Conservation (phyloP, 495 filamentous ascomycete genomes). For the Aspergillus nanangensis region DNA sequence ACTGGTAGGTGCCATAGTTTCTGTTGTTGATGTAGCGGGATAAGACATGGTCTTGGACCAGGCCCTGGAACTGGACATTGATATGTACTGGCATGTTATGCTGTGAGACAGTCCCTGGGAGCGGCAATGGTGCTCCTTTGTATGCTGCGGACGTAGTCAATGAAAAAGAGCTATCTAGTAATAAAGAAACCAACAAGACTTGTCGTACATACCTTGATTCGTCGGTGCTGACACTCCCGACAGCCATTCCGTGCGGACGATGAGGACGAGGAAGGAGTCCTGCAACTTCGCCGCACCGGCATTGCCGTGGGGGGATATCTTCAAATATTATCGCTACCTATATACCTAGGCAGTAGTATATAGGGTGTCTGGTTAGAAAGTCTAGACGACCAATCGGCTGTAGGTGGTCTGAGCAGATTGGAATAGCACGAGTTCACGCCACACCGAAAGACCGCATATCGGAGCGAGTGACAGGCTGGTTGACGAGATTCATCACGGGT, state of each 20-base stretch:
- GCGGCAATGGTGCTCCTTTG: conserved; percentile 15
- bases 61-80: conserved; percentile 20
- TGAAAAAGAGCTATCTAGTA: not conserved
- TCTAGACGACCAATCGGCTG: no score
- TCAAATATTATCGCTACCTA: not conserved
- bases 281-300: conserved; percentile 26
- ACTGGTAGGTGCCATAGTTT: no score
- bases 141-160: conserved; percentile 5
- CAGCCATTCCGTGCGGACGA: conserved; percentile 30
- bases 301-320: conserved; percentile 4
- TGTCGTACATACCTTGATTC: conserved; percentile 44
- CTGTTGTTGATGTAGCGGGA: no score
- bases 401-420: no score
- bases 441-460: not conserved
- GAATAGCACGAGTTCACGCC: no score
- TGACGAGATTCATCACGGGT: not conserved
- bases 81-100: conserved; percentile 27
- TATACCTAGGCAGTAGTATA: no score
- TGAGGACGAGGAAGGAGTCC: conserved; percentile 24
- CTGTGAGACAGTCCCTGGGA: conserved; percentile 31
- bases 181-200: no score
- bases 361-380: no score
- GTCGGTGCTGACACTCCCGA: conserved; percentile 44
- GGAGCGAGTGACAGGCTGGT: not conserved
- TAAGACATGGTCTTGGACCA: no score